phyloP scores from a whole-genome alignment of 2,329 filamentous ascomycete genomes.

The Lojkania enalia region DNA sequence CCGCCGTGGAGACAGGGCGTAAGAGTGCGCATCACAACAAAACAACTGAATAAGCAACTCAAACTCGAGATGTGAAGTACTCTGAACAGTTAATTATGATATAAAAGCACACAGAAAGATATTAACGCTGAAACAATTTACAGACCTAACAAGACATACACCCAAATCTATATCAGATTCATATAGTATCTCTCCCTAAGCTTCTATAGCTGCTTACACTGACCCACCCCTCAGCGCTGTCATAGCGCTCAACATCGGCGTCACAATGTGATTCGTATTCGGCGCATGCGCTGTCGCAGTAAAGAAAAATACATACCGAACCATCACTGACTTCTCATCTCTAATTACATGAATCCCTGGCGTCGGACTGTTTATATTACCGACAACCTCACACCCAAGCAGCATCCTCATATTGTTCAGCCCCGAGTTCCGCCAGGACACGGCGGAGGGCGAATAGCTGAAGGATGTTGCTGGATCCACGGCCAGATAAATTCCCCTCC shows the following conservation, averaged over 20 bases:
- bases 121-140: too few relatives aligned
- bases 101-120: too few relatives aligned
- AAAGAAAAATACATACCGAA: constrained; percentile 40
- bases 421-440: constrained; percentile 31
- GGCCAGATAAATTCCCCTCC: constrained; percentile 38
- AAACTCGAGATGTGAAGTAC: too few relatives aligned
- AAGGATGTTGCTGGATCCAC: constrained; percentile 33
- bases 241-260: constrained; percentile 24
- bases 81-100: too few relatives aligned
- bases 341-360: constrained; percentile 31
- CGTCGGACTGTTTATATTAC: constrained; percentile 18
- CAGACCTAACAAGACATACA: too few relatives aligned
- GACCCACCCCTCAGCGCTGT: constrained; percentile 22
- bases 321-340: constrained; percentile 34
- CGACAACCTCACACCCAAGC: constrained; percentile 35
- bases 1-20: too few relatives aligned
- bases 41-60: too few relatives aligned
- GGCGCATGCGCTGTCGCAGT: constrained; percentile 18
- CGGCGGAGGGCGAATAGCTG: constrained; percentile 22
- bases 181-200: too few relatives aligned
- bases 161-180: too few relatives aligned
- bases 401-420: constrained; percentile 33
- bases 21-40: too few relatives aligned
- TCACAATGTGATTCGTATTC: constrained; percentile 15
- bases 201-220: too few relatives aligned